phyloP scores from a whole-genome alignment of 495 filamentous ascomycete genomes.

The Penicillium subrubescens region DNA sequence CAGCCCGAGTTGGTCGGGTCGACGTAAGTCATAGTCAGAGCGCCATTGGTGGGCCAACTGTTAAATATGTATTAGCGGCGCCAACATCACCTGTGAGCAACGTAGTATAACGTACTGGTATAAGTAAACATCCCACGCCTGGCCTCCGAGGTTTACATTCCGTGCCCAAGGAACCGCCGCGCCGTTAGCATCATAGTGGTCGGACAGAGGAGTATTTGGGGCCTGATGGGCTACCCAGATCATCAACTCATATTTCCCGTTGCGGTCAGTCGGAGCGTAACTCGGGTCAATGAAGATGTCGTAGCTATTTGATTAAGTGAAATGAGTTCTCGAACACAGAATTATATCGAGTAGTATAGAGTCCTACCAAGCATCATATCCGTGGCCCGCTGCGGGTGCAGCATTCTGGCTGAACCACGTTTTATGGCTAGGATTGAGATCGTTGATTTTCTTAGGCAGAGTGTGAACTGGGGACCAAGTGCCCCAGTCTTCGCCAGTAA shows the following conservation, averaged over 20 bases:
- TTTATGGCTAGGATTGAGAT: background rate
- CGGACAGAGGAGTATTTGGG: background rate
- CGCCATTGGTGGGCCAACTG: background rate
- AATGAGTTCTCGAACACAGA: background rate
- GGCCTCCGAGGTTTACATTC: background rate
- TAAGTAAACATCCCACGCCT: background rate
- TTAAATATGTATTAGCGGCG: background rate
- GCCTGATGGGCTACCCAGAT: background rate
- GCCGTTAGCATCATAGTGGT: background rate
- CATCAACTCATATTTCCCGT: background rate
- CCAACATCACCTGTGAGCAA: background rate
- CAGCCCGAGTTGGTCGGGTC: background rate
- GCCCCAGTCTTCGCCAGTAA: background rate
- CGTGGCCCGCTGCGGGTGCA: background rate
- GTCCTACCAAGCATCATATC: background rate
- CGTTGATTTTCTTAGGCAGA: background rate
- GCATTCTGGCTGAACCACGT: background rate
- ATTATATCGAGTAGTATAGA: background rate
- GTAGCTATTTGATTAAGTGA: background rate
- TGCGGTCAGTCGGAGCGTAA: background rate
- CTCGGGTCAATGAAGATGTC: background rate
- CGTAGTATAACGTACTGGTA: background rate
- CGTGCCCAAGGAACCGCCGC: background rate
- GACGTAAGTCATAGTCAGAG: background rate
- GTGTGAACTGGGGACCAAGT: background rate